Percentiles rank a stretch among this genome's conserved stretches.
phyloP scores from a whole-genome alignment of 2,329 filamentous ascomycete genomes.

The Neodidymelliopsis sp. region DNA sequence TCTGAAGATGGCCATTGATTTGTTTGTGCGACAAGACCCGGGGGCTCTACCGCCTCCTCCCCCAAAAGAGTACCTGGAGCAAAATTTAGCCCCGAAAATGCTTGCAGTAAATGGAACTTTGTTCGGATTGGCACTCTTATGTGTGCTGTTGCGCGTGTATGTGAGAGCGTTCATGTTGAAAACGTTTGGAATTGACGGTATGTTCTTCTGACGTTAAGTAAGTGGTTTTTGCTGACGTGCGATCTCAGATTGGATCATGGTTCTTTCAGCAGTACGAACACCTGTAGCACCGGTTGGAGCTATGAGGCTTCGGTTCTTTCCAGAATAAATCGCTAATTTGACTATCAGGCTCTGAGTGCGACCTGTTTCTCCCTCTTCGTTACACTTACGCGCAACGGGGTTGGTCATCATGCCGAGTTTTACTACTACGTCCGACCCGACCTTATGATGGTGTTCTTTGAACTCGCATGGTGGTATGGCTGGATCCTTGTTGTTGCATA shows the following conservation, averaged over 20 bases:
- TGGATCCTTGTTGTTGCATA: neutral
- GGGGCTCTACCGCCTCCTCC: neutral
- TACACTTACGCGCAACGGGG: neutral
- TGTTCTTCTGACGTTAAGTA: too few relatives aligned
- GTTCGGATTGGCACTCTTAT: conserved; percentile 40
- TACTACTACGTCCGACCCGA: neutral
- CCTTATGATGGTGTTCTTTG: neutral
- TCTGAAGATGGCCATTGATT: neutral
- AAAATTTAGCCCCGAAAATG: conserved; percentile 48
- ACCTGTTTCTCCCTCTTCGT: neutral
- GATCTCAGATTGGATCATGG: too few relatives aligned
- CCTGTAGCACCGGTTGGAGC: too few relatives aligned
- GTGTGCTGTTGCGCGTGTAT: conserved; percentile 28
- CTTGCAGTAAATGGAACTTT: conserved; percentile 51
- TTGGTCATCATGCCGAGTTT: neutral
- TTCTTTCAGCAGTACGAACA: too few relatives aligned
- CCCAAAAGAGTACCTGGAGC: conserved; percentile 39
- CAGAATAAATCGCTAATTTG: too few relatives aligned
- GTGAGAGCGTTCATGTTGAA: conserved; percentile 32
- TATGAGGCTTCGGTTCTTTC: too few relatives aligned
- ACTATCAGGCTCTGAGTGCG: neutral
- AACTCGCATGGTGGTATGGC: neutral
- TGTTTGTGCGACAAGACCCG: neutral
- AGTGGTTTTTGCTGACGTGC: too few relatives aligned
- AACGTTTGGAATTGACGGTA: conserved; percentile 32